A percentile compares a stretch with the other conserved stretches of the same genome.
Evolutionary conservation across 805 yeast species (phyloP).

Genomic region (Metschnikowia lunata): DNA sequence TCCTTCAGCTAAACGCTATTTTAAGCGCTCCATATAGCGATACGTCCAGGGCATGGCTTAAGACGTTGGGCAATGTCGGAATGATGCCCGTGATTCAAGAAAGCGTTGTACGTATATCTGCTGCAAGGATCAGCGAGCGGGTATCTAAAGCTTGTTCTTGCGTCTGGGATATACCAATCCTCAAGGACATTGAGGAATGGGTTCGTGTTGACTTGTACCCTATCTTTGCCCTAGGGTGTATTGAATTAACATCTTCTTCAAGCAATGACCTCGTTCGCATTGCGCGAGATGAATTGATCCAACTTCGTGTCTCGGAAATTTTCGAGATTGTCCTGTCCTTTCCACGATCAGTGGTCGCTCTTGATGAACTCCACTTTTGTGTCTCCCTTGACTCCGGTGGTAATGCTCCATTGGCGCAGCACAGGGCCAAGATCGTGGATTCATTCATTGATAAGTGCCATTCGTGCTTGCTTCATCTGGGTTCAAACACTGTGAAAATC

Average conservation of each 20-base stretch:
- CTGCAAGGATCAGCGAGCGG: slow-evolving; percentile 29
- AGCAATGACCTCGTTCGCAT: slow-evolving; percentile 29
- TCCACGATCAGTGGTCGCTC: slow-evolving; percentile 50
- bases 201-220: slow-evolving; percentile 38
- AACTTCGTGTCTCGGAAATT: slow-evolving; percentile 54
- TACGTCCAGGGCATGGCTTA: slow-evolving; percentile 4
- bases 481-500: slow-evolving; percentile 71
- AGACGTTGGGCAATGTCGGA: slow-evolving; percentile 11
- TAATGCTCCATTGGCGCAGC: slow-evolving; percentile 29
- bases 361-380: slow-evolving; percentile 56
- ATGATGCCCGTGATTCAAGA: slow-evolving; percentile 14
- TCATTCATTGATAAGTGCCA: slow-evolving; percentile 45
- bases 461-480: slow-evolving; percentile 63
- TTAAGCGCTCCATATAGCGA: slow-evolving; percentile 1
- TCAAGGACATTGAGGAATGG: slow-evolving; percentile 34
- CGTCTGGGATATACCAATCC: slow-evolving; percentile 37
- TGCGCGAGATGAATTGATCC: slow-evolving; percentile 36
- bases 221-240: slow-evolving; percentile 19
- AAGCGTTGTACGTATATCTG: slow-evolving; percentile 35
- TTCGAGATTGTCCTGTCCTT: slow-evolving; percentile 52
- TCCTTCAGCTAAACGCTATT: slow-evolving; percentile 3
- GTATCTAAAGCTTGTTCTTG: slow-evolving; percentile 27
- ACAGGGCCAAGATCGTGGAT: slow-evolving; percentile 49
- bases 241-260: slow-evolving; percentile 5
- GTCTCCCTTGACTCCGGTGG: slow-evolving; percentile 17